phyloP scores from a whole-genome alignment of 2,329 filamentous ascomycete genomes.

The Aspergillus melleus region DNA sequence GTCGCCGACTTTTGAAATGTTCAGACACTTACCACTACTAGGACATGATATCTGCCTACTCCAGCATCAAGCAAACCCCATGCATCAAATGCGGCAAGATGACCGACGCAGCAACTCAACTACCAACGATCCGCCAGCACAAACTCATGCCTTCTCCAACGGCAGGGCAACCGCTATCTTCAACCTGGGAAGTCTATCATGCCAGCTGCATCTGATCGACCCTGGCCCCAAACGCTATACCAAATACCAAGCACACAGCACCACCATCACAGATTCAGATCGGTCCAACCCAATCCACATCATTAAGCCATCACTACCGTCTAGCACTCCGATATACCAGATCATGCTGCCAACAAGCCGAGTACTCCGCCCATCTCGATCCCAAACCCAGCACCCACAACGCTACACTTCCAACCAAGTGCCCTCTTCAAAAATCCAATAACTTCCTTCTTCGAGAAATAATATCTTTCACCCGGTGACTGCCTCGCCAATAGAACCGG shows the following conservation, averaged over 20 bases:
- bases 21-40: slow-evolving; percentile 14
- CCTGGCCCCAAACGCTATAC: neutral
- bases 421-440: slow-evolving; percentile 26
- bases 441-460: slow-evolving; percentile 33
- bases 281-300: neutral
- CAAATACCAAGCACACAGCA: too few species aligned
- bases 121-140: slow-evolving; percentile 39
- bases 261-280: neutral
- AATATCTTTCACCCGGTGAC: slow-evolving; percentile 25
- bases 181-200: slow-evolving; percentile 38
- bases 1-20: neutral
- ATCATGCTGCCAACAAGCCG: slow-evolving; percentile 25
- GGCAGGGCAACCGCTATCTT: slow-evolving; percentile 14
- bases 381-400: slow-evolving; percentile 26
- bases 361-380: slow-evolving; percentile 25
- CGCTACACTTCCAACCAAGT: slow-evolving; percentile 35
- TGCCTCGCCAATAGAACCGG: slow-evolving; percentile 24
- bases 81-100: slow-evolving; percentile 42
- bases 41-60: slow-evolving; percentile 46
- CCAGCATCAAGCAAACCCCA: slow-evolving; percentile 39
- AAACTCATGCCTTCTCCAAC: slow-evolving; percentile 17
- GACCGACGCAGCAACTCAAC: slow-evolving; percentile 38
- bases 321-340: slow-evolving; percentile 17
- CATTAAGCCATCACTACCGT: neutral
- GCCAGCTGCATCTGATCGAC: slow-evolving; percentile 23